Conservation (phyloP, 495 filamentous ascomycete species). For the Aspergillus bertholletiae region DNA sequence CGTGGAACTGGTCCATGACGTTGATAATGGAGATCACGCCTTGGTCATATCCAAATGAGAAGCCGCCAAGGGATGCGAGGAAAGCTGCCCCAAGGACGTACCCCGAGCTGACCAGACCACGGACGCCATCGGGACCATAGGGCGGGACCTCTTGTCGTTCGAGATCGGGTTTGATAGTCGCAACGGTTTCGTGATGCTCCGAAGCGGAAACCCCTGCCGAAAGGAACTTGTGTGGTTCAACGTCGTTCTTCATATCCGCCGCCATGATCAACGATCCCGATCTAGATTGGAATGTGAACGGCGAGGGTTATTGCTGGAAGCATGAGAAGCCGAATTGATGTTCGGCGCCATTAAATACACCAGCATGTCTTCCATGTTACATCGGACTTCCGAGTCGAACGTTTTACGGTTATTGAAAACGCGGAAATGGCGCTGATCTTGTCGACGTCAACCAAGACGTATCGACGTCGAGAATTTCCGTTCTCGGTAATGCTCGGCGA, state of each 20-base stretch:
- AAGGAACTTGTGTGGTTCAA: not conserved
- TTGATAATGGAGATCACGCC: conserved; percentile 24
- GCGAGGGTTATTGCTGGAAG: too few species aligned
- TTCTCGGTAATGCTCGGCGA: too few species aligned
- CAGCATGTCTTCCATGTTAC: too few species aligned
- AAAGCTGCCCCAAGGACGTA: conserved; percentile 21
- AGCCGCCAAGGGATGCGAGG: conserved; percentile 18
- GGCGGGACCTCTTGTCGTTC: not conserved
- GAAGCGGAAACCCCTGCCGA: not conserved
- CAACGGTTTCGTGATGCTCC: not conserved
- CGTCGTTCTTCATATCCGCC: not conserved
- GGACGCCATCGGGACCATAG: not conserved
- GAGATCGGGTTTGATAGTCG: not conserved
- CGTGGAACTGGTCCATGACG: conserved; percentile 22
- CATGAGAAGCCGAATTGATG: too few species aligned
- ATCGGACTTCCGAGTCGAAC: too few species aligned
- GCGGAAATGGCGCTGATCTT: too few species aligned
- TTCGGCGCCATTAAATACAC: too few species aligned
- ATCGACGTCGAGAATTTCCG: too few species aligned
- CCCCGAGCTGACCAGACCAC: conserved; percentile 6
- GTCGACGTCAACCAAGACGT: too few species aligned
- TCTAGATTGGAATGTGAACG: too few species aligned
- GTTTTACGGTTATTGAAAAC: too few species aligned
- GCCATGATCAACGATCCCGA: not conserved
- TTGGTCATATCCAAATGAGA: conserved; percentile 23